phyloP scores from a whole-genome alignment of 164 flowering plant genomes.

The Piper betle region DNA sequence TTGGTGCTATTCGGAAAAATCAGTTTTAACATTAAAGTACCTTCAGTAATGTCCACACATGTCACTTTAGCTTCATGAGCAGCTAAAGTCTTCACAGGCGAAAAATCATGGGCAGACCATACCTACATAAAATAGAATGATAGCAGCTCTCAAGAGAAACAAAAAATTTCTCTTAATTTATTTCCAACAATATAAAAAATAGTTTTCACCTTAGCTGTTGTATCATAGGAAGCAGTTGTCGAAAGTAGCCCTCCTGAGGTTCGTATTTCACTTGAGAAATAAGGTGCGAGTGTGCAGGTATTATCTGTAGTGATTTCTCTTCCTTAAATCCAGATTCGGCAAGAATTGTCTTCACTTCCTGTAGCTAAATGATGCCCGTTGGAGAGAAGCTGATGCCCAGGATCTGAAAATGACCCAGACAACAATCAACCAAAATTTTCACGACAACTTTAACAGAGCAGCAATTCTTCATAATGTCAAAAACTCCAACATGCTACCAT shows the following conservation, averaged over 20 bases:
- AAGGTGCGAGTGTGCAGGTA: constrained; percentile 92
- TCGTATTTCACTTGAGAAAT: constrained; percentile 90
- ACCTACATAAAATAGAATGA: constrained; percentile 26
- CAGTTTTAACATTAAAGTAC: constrained; percentile 16
- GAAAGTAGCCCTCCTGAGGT: constrained; percentile 89
- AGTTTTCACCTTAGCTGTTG: constrained; percentile 64
- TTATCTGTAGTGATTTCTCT: constrained; percentile 58
- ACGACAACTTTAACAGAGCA: not conserved
- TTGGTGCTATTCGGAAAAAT: not conserved
- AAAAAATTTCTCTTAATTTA: not conserved
- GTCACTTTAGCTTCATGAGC: constrained; percentile 92
- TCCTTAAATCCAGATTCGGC: constrained; percentile 92
- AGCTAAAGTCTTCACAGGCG: constrained; percentile 69
- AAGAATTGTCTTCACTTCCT: constrained; percentile 89
- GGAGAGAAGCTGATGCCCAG: constrained; percentile 76
- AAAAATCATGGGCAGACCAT: constrained; percentile 93
- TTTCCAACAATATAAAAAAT: not conserved
- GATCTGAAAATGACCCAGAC: constrained; percentile 32
- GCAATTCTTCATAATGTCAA: not conserved
- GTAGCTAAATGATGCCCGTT: constrained; percentile 96
- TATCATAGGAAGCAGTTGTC: constrained; percentile 83
- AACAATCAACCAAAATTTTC: not conserved
- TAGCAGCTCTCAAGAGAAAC: not conserved
- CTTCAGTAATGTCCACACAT: constrained; percentile 60
- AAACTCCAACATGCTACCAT: not conserved